phyloP scores from a whole-genome alignment of 768 basidiomycete species.

The Neoboletus subvelutipes region DNA sequence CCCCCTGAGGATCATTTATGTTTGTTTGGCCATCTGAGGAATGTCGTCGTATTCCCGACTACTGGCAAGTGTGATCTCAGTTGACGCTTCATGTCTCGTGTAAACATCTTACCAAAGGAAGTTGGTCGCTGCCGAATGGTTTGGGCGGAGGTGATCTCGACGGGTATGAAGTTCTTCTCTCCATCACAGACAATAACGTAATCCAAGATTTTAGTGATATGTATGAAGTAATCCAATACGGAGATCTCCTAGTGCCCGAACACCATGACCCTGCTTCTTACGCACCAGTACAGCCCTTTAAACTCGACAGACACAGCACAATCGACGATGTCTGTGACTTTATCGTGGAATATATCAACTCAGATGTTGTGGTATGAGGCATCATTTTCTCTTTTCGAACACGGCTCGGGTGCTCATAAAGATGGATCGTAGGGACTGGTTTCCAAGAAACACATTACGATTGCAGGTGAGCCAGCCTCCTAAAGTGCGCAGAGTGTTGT shows the following conservation, averaged over 20 bases:
- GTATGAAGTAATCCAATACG: constrained; percentile 60
- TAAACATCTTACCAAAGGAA: constrained; percentile 37
- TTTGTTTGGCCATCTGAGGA: constrained; percentile 59
- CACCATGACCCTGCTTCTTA: constrained; percentile 56
- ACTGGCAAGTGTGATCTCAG: constrained; percentile 42
- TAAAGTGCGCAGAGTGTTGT: background rate
- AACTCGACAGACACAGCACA: constrained; percentile 47
- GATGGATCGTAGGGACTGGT: constrained; percentile 55
- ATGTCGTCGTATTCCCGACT: constrained; percentile 71
- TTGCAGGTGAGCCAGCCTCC: constrained; percentile 52
- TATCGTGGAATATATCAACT: constrained; percentile 80
- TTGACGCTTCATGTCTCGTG: background rate
- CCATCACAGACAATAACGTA: background rate
- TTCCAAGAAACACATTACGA: constrained; percentile 64
- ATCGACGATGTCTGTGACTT: constrained; percentile 78
- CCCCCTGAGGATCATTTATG: constrained; percentile 58
- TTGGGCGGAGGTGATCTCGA: constrained; percentile 80
- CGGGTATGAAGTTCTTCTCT: constrained; percentile 43
- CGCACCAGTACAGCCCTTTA: constrained; percentile 34
- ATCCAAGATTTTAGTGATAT: constrained; percentile 46
- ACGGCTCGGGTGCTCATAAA: constrained; percentile 4
- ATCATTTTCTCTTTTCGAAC: background rate
- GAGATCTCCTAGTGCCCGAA: constrained; percentile 52
- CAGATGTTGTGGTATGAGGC: constrained; percentile 66
- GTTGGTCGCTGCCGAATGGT: constrained; percentile 63